These are phyloP conservation scores for Wickerhamiella sergipiensis DNA, from an alignment of 805 yeast species.

Conservation along the genomic window DNA sequence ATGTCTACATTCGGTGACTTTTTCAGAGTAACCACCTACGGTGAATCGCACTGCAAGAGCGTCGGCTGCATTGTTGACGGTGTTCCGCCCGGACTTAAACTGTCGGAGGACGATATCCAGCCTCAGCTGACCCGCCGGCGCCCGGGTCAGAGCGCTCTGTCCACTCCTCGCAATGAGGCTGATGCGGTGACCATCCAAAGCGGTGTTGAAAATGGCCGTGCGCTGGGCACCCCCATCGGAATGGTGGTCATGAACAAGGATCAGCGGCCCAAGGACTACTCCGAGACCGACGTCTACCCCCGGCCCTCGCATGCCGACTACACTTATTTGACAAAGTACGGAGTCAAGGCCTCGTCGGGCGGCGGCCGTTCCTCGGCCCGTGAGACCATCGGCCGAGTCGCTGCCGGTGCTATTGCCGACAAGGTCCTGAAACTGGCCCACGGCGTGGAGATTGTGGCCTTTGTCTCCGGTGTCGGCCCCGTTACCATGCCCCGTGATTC, in stretches of 20 bases:
- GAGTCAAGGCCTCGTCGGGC: slow-evolving; percentile 85
- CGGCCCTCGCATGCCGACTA: slow-evolving; percentile 97
- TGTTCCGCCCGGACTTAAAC: slow-evolving; percentile 85
- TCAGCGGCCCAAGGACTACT: slow-evolving; percentile 92
- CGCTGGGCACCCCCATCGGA: slow-evolving; percentile 91
- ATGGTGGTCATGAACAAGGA: slow-evolving; percentile 90
- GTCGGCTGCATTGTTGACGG: slow-evolving; percentile 99
- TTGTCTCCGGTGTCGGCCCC: slow-evolving; percentile 84
- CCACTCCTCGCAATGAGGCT: slow-evolving; percentile 93
- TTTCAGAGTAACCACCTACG: slow-evolving; percentile 80
- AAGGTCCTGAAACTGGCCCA: slow-evolving; percentile 65
- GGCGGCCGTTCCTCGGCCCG: slow-evolving; percentile 97
- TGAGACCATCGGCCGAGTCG: slow-evolving; percentile 97
- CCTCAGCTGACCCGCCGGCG: slow-evolving; percentile 94
- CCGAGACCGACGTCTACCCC: slow-evolving; percentile 89
- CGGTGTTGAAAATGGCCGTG: slow-evolving; percentile 81
- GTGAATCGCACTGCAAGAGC: slow-evolving; percentile 94
- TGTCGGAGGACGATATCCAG: slow-evolving; percentile 79
- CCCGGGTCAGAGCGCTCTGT: slow-evolving; percentile 87
- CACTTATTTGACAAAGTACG: slow-evolving; percentile 84
- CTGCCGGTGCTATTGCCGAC: slow-evolving; percentile 98
- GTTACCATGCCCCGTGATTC: slow-evolving; percentile 66
- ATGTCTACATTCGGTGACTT: slow-evolving; percentile 66
- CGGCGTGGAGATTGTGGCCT: slow-evolving; percentile 88
- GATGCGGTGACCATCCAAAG: slow-evolving; percentile 87